phyloP scores from a whole-genome alignment of 139 green algal species.

The Gonium pectorale region DNA sequence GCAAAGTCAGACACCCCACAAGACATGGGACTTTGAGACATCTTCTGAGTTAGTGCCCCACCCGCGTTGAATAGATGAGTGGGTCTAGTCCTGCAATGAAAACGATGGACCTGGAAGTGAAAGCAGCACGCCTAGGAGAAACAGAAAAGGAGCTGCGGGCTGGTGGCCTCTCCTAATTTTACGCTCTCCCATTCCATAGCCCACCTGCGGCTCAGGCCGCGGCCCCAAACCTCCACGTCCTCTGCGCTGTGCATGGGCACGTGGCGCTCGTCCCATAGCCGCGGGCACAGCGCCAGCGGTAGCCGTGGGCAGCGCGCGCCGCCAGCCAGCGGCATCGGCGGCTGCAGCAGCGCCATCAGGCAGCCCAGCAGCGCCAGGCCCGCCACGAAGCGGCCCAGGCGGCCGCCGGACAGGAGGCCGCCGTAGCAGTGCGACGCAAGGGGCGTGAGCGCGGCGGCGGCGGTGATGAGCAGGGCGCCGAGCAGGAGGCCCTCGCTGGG shows the following conservation, averaged over 20 bases:
- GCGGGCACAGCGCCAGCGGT: constrained; percentile 82
- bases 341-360: constrained; percentile 74
- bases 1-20: too few species aligned
- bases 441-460: constrained; percentile 70
- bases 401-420: constrained; percentile 9
- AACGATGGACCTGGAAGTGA: too few species aligned
- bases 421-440: constrained; percentile 80
- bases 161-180: too few species aligned
- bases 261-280: constrained; percentile 92
- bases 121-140: too few species aligned
- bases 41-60: too few species aligned
- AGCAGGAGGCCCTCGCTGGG: constrained; percentile 87
- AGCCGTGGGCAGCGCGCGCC: constrained; percentile 84
- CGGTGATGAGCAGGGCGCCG: constrained; percentile 76
- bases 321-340: constrained; percentile 85
- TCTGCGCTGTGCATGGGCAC: constrained; percentile 86
- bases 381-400: constrained; percentile 35
- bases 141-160: too few species aligned
- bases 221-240: constrained; percentile 87
- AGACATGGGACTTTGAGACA: too few species aligned
- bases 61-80: too few species aligned
- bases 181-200: background rate
- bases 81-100: too few species aligned
- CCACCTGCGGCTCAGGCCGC: constrained; percentile 59
- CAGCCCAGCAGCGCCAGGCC: constrained; percentile 52